A percentile compares a stretch with the other conserved stretches of the same genome.
Evolutionary conservation across 2,329 filamentous ascomycete genomes (phyloP).

Genomic region (Zymoseptoria crescenta): DNA sequence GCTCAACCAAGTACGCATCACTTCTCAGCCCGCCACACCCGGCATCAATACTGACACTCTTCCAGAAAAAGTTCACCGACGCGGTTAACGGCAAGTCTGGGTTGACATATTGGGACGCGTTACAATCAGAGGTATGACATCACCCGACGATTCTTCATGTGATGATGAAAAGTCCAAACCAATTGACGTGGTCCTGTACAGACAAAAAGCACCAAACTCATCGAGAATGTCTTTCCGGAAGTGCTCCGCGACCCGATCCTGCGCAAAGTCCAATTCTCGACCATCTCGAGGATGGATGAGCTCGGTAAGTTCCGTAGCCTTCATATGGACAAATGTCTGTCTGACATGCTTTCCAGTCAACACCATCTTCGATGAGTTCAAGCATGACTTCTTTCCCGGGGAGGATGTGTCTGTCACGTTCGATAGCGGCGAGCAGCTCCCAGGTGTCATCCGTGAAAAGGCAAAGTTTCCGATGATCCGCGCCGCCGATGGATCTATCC

Average conservation of each 20-base stretch:
- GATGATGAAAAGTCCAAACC: slow-evolving; percentile 12
- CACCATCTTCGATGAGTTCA: slow-evolving; percentile 59
- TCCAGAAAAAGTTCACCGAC: slow-evolving; percentile 80
- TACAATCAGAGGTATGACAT: slow-evolving; percentile 37
- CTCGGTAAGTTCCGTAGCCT: slow-evolving; percentile 42
- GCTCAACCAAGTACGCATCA: slow-evolving; percentile 69
- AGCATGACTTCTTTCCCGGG: slow-evolving; percentile 82
- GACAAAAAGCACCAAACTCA: slow-evolving; percentile 66
- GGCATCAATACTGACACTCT: slow-evolving; percentile 11
- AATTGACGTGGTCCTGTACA: slow-evolving; percentile 21
- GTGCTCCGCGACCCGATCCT: slow-evolving; percentile 84
- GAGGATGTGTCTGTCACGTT: slow-evolving; percentile 71
- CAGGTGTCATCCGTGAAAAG: slow-evolving; percentile 74
- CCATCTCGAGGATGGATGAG: slow-evolving; percentile 80
- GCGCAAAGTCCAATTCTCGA: slow-evolving; percentile 85
- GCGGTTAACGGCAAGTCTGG: slow-evolving; percentile 91
- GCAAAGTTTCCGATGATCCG: slow-evolving; percentile 58
- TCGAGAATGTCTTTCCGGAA: slow-evolving; percentile 87
- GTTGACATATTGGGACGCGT: slow-evolving; percentile 84
- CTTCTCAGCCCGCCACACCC: background rate
- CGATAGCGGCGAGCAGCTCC: slow-evolving; percentile 52
- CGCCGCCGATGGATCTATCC: slow-evolving; percentile 59
- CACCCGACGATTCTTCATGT: background rate
- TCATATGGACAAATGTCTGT: background rate
- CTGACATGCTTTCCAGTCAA: slow-evolving; percentile 33